Evolutionary conservation across 345 rosid genomes (phyloP).

Genomic region (Eucalyptus paniculata): DNA sequence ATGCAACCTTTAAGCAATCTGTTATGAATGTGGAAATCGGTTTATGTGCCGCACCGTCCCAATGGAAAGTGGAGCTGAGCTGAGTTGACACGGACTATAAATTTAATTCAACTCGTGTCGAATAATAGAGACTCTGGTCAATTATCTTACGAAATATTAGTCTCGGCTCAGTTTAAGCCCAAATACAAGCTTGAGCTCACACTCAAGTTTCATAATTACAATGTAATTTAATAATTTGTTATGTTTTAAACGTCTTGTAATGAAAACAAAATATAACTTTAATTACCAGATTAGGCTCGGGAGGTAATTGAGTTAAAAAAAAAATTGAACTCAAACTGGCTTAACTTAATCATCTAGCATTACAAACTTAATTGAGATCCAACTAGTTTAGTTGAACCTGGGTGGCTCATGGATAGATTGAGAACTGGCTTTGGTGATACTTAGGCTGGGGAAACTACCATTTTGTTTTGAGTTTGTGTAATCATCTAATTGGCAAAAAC

Average conservation of each 20-base stretch:
- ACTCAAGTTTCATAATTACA: not conserved
- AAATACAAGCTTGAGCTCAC: not conserved
- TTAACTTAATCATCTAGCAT: not conserved
- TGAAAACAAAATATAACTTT: not conserved
- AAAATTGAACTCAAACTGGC: not conserved
- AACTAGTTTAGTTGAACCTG: not conserved
- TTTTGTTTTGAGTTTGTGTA: not conserved
- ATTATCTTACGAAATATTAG: not conserved
- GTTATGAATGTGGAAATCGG: not conserved
- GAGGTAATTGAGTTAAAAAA: not conserved
- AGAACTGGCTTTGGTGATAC: not conserved
- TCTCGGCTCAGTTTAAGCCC: not conserved
- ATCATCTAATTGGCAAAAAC: not conserved
- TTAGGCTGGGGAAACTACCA: not conserved
- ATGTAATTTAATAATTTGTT: not conserved
- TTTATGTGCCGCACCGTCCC: not conserved
- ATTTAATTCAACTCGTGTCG: not conserved
- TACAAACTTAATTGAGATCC: not conserved
- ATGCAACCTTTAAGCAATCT: not conserved
- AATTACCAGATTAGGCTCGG: not conserved
- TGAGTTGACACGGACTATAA: not conserved
- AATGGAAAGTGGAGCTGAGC: not conserved
- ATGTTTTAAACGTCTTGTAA: not conserved
- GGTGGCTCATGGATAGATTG: not conserved
- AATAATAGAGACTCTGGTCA: not conserved